These are phyloP conservation scores for Ramichloridium luteum DNA, from an alignment of 2,329 filamentous ascomycete species.

Conservation along the genomic window DNA sequence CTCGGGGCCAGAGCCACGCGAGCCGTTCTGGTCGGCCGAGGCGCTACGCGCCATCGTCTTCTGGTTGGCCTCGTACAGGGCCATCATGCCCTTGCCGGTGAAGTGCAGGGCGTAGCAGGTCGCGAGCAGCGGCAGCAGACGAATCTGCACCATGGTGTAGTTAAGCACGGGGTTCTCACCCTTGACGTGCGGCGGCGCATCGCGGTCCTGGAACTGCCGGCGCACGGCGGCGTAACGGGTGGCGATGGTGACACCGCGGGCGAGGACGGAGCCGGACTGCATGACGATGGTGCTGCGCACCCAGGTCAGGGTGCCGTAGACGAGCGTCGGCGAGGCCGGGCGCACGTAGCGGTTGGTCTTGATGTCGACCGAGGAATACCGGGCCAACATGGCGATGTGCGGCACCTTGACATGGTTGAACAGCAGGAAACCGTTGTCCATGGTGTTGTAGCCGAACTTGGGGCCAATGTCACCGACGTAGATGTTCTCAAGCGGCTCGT, in stretches of 20 bases:
- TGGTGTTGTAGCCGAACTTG: constrained; percentile 57
- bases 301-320: constrained; percentile 68
- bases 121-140: constrained; percentile 59
- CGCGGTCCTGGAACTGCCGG: constrained; percentile 66
- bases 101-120: constrained; percentile 69
- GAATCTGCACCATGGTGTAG: constrained; percentile 70
- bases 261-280: constrained; percentile 58
- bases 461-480: constrained; percentile 72
- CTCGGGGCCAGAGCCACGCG: constrained; percentile 55
- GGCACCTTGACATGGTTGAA: constrained; percentile 67
- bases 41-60: constrained; percentile 44
- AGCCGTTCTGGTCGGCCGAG: constrained; percentile 29
- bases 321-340: constrained; percentile 52
- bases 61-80: constrained; percentile 60
- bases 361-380: constrained; percentile 58
- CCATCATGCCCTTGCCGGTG: constrained; percentile 65
- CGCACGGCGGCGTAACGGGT: constrained; percentile 62
- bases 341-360: constrained; percentile 55
- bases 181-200: constrained; percentile 44
- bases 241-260: constrained; percentile 65
- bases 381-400: constrained; percentile 59
- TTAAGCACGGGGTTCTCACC: constrained; percentile 66
- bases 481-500: constrained; percentile 54
- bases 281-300: constrained; percentile 63
- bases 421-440: constrained; percentile 71